Evolutionary conservation across 75 land plant species (phyloP).

Genomic region (Azolla pinnata): DNA sequence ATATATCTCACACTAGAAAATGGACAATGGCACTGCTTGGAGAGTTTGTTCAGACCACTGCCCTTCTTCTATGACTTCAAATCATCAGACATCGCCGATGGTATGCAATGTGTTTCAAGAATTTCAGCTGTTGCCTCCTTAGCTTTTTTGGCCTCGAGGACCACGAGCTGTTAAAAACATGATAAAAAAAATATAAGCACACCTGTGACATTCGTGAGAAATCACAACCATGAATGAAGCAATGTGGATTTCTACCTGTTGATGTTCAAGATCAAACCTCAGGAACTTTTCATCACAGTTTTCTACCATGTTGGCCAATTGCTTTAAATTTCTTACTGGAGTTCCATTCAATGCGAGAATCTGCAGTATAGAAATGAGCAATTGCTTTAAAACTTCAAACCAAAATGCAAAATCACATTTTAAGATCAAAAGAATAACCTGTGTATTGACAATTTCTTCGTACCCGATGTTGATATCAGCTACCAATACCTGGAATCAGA

Average conservation of each 20-base stretch:
- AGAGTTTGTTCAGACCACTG: too few relatives aligned
- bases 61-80: slow-evolving; percentile 49
- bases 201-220: not conserved
- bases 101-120: slow-evolving; percentile 85
- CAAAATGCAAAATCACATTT: not conserved
- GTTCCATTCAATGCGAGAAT: slow-evolving; percentile 77
- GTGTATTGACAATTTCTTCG: slow-evolving; percentile 89
- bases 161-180: slow-evolving; percentile 58
- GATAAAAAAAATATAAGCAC: not conserved
- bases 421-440: slow-evolving; percentile 30
- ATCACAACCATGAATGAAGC: not conserved
- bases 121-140: slow-evolving; percentile 81
- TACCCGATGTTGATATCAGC: slow-evolving; percentile 93
- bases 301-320: slow-evolving; percentile 83
- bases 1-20: too few relatives aligned
- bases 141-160: slow-evolving; percentile 57
- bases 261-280: slow-evolving; percentile 77
- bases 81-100: slow-evolving; percentile 91
- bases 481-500: slow-evolving; percentile 55
- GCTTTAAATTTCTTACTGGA: slow-evolving; percentile 79
- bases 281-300: slow-evolving; percentile 70
- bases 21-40: too few relatives aligned
- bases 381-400: not conserved
- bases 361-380: slow-evolving; percentile 20
- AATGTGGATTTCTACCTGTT: slow-evolving; percentile 46